Percentiles rank a stretch among this genome's conserved stretches.
These are phyloP conservation scores for Arachnomyces sp. DNA, from an alignment of 2,329 filamentous ascomycete species.

Conservation along the genomic window DNA sequence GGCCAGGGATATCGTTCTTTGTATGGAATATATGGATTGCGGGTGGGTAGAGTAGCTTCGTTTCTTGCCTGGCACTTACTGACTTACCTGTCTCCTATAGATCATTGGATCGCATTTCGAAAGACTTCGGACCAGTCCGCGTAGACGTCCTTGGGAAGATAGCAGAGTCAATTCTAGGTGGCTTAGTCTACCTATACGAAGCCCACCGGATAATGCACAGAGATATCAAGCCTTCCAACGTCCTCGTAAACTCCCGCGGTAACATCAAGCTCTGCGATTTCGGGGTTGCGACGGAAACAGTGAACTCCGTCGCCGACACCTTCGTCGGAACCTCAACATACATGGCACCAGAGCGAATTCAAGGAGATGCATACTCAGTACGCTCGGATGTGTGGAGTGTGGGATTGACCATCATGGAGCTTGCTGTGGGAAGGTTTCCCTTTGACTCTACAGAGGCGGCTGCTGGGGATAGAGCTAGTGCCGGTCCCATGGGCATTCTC, in stretches of 20 bases:
- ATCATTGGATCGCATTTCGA: constrained; percentile 85
- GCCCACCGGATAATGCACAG: constrained; percentile 98
- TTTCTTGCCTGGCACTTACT: constrained; percentile 8
- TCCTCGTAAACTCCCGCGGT: constrained; percentile 88
- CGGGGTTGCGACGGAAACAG: constrained; percentile 93
- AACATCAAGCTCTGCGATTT: constrained; percentile 98
- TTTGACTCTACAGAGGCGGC: constrained; percentile 78
- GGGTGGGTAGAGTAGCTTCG: constrained; percentile 59
- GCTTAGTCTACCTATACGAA: constrained; percentile 88
- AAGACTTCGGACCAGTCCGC: constrained; percentile 87
- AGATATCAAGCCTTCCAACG: constrained; percentile 97
- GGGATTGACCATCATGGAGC: constrained; percentile 87
- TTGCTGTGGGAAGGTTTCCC: constrained; percentile 95
- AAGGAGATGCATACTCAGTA: constrained; percentile 93
- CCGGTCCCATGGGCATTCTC: constrained; percentile 81
- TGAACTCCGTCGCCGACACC: constrained; percentile 96
- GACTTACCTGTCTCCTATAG: constrained; percentile 41
- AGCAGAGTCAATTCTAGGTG: constrained; percentile 87
- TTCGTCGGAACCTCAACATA: constrained; percentile 98
- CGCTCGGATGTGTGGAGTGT: constrained; percentile 99
- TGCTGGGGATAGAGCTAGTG: constrained; percentile 58
- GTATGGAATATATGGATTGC: constrained; percentile 99
- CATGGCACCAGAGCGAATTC: constrained; percentile 97
- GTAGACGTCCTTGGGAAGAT: constrained; percentile 98
- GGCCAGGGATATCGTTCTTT: constrained; percentile 97